Percentiles rank a stretch among this genome's conserved stretches.
Evolutionary conservation across 345 rosid species (phyloP).

Genomic region (Dovyalis caffra): DNA sequence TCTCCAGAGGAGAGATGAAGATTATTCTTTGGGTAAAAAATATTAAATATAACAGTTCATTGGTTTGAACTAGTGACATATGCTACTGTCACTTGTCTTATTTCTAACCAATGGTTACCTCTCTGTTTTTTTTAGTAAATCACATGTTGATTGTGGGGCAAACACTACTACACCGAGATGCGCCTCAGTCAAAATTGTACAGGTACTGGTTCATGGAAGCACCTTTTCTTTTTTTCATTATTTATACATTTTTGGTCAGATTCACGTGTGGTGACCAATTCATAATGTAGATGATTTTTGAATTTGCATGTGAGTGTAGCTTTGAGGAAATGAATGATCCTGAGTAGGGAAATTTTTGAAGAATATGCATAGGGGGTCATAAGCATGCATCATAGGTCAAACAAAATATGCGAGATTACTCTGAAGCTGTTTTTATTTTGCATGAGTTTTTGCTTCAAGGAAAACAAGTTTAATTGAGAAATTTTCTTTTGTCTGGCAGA

Average conservation of each 20-base stretch:
- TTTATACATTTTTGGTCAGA: too few species aligned
- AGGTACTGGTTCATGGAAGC: slow-evolving; percentile 40
- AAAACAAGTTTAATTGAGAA: slow-evolving; percentile 11
- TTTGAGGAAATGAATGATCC: too few species aligned
- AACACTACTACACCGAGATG: slow-evolving; percentile 51
- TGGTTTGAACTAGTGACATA: not conserved
- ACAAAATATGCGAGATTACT: not conserved
- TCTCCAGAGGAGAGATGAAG: slow-evolving; percentile 66
- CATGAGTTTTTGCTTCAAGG: not conserved
- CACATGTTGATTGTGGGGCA: slow-evolving; percentile 84
- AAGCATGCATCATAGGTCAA: not conserved
- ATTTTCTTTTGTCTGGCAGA: slow-evolving; percentile 32
- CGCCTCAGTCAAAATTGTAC: slow-evolving; percentile 51
- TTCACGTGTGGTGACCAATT: not conserved
- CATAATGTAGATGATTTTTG: not conserved
- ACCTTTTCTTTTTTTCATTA: not conserved
- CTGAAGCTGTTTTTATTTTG: slow-evolving; percentile 5
- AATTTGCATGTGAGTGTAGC: not conserved
- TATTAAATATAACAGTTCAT: not conserved
- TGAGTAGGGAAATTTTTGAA: too few species aligned
- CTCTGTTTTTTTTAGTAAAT: slow-evolving; percentile 43
- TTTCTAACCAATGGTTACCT: not conserved
- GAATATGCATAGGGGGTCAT: too few species aligned
- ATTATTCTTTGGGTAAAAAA: slow-evolving; percentile 61
- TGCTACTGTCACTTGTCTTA: not conserved